Evolutionary conservation across 2,329 filamentous ascomycete genomes (phyloP).

Genomic region (Apiospora phragmitis): DNA sequence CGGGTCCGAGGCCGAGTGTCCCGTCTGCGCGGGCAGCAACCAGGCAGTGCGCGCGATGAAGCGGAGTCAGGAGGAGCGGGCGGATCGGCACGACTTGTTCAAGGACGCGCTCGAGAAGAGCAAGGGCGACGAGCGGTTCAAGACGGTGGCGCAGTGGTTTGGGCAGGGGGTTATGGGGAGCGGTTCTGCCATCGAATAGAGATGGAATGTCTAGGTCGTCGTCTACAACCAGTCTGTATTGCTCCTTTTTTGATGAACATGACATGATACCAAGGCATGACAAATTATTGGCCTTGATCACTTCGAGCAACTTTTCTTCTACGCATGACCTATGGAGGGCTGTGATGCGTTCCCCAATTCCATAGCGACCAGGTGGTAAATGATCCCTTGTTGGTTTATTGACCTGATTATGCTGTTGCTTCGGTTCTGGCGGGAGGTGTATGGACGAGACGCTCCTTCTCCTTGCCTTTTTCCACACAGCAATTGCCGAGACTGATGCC

Average conservation of each 20-base stretch:
- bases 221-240: neutral
- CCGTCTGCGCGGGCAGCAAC: slow-evolving; percentile 80
- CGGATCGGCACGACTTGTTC: slow-evolving; percentile 87
- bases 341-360: neutral
- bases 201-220: neutral
- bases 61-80: slow-evolving; percentile 81
- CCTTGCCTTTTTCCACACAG: neutral
- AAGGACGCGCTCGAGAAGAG: slow-evolving; percentile 67
- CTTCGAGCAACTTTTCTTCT: neutral
- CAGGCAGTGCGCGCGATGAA: slow-evolving; percentile 86
- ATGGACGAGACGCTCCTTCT: neutral
- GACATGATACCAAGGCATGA: neutral
- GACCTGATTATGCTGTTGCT: neutral
- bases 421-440: neutral
- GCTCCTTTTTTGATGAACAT: neutral
- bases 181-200: slow-evolving; percentile 5
- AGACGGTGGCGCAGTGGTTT: slow-evolving; percentile 88
- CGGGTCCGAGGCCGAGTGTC: slow-evolving; percentile 73
- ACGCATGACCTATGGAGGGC: neutral
- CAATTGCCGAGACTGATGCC: neutral
- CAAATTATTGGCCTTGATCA: neutral
- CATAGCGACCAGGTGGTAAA: too few relatives aligned
- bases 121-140: slow-evolving; percentile 65
- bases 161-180: slow-evolving; percentile 78
- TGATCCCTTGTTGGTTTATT: neutral